Conservation (phyloP, 1,139 yeast species). For the Meyerozyma elateridarum region DNA sequence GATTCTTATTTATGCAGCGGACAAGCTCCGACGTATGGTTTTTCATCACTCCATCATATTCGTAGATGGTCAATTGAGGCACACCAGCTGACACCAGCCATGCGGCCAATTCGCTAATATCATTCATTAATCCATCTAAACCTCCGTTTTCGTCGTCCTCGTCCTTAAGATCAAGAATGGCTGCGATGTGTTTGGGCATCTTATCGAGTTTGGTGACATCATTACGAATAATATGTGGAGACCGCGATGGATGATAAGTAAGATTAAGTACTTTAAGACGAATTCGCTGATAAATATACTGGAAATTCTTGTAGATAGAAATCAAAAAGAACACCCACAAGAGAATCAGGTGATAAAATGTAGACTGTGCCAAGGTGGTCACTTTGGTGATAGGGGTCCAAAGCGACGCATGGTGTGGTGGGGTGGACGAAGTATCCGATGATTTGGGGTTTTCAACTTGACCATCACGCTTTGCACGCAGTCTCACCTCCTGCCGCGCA, state of each 20-base stretch:
- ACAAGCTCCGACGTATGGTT: conserved; percentile 52
- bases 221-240: conserved; percentile 82
- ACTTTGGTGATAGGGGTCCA: too few relatives aligned
- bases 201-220: conserved; percentile 72
- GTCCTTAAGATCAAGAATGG: conserved; percentile 64
- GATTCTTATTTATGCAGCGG: conserved; percentile 53
- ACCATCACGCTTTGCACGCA: too few relatives aligned
- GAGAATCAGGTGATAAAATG: conserved; percentile 40
- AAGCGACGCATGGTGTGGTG: too few relatives aligned
- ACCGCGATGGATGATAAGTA: conserved; percentile 73
- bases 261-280: conserved; percentile 57
- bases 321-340: conserved; percentile 51
- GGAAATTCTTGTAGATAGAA: conserved; percentile 50
- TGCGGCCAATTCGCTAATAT: conserved; percentile 71
- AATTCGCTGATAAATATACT: conserved; percentile 50
- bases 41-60: conserved; percentile 67
- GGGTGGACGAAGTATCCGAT: too few relatives aligned
- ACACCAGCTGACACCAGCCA: conserved; percentile 91
- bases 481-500: too few relatives aligned
- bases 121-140: conserved; percentile 71
- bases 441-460: too few relatives aligned
- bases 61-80: conserved; percentile 68
- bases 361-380: too few relatives aligned
- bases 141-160: conserved; percentile 89
- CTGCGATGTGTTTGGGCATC: conserved; percentile 72